Evolutionary conservation across 768 basidiomycete species (phyloP).

Genomic region (Collybia nuda): DNA sequence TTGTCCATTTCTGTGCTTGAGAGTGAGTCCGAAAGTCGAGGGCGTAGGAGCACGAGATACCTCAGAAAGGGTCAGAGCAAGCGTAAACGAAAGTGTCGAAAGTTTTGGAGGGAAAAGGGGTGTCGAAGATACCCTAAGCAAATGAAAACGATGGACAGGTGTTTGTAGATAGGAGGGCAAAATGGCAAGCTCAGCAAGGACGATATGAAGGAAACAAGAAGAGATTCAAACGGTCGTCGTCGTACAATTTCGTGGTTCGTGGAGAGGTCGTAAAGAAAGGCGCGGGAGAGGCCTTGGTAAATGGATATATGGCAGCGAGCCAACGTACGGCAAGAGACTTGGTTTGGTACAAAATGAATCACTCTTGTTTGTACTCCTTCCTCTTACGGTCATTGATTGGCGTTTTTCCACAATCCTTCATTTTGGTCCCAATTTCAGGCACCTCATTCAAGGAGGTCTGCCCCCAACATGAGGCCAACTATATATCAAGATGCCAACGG

Average conservation of each 20-base stretch:
- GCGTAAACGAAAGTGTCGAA: constrained; percentile 26
- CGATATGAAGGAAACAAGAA: constrained; percentile 42
- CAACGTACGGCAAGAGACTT: constrained; percentile 29
- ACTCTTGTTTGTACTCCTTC: constrained; percentile 31
- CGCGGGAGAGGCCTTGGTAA: constrained; percentile 27
- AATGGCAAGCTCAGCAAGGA: constrained; percentile 20
- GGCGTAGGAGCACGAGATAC: constrained; percentile 15
- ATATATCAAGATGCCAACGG: too few species aligned
- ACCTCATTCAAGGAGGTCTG: neutral
- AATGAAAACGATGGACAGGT: constrained; percentile 8
- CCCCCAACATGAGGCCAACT: too few species aligned
- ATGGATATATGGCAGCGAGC: constrained; percentile 29
- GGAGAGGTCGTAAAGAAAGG: constrained; percentile 59
- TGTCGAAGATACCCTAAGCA: constrained; percentile 13
- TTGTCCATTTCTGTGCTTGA: constrained; percentile 70
- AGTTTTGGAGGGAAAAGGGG: constrained; percentile 22
- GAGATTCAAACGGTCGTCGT: constrained; percentile 40
- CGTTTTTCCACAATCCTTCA: constrained; percentile 16
- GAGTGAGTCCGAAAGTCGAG: constrained; percentile 15
- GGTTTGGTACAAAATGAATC: constrained; percentile 30
- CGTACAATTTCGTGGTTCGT: constrained; percentile 50
- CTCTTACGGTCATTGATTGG: constrained; percentile 12
- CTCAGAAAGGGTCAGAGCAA: constrained; percentile 31
- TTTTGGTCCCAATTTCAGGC: constrained; percentile 9
- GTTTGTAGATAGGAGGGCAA: constrained; percentile 28